Conservation (phyloP, 352 stramenopile genomes). For the Globisporangium okanoganense region DNA sequence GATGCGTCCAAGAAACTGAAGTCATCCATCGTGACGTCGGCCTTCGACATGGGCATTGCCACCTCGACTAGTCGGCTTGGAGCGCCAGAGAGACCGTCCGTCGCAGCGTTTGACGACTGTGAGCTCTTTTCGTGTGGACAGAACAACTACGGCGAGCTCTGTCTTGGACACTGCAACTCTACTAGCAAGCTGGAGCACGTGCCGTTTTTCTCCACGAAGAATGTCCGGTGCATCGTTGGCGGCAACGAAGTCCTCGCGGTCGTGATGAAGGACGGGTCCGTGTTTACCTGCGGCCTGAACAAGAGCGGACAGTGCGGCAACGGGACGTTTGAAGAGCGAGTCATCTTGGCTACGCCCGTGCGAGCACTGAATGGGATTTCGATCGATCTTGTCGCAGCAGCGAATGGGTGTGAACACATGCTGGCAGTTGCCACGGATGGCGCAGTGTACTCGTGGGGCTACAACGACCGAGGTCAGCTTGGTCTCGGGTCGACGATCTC, state of each 20-base stretch:
- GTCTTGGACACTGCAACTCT: slow-evolving; percentile 83
- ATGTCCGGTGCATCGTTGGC: slow-evolving; percentile 59
- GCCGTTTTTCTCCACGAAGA: slow-evolving; percentile 80
- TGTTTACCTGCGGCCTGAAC: slow-evolving; percentile 84
- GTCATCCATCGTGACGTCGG: not conserved
- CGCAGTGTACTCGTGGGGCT: slow-evolving; percentile 82
- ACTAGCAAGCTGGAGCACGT: slow-evolving; percentile 85
- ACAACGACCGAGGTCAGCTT: slow-evolving; percentile 84
- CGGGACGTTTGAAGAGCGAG: slow-evolving; percentile 83
- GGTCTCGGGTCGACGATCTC: slow-evolving; percentile 82
- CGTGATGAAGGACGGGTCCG: slow-evolving; percentile 76
- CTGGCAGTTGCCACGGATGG: slow-evolving; percentile 73
- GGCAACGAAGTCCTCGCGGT: slow-evolving; percentile 86
- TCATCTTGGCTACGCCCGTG: slow-evolving; percentile 72
- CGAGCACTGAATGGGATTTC: slow-evolving; percentile 55
- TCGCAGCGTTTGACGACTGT: slow-evolving; percentile 66
- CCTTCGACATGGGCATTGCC: not conserved
- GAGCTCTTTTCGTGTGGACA: slow-evolving; percentile 86
- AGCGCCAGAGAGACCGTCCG: slow-evolving; percentile 12
- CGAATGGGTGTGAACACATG: slow-evolving; percentile 88
- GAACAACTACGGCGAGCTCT: slow-evolving; percentile 89
- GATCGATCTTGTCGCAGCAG: slow-evolving; percentile 70
- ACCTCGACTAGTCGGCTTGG: not conserved
- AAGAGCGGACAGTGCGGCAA: slow-evolving; percentile 88
- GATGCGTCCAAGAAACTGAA: slow-evolving; percentile 36